Evolutionary conservation across 2,329 filamentous ascomycete genomes (phyloP).

Genomic region (Sporothrix luriei): DNA sequence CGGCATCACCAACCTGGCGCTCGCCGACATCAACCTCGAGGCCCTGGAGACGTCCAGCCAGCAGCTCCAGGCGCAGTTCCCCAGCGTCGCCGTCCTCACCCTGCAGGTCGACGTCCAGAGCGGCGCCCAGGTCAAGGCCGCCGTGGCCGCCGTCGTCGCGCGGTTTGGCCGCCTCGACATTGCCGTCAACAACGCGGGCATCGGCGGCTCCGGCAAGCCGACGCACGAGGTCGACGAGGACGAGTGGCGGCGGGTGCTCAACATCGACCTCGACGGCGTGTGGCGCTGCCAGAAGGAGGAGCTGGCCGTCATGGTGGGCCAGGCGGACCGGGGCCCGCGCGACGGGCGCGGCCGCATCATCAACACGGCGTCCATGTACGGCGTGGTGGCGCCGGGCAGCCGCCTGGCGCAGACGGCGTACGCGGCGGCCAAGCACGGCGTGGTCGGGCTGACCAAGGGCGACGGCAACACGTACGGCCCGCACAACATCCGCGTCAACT

Average conservation of each 20-base stretch:
- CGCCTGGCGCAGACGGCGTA: constrained; percentile 51
- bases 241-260: constrained; percentile 55
- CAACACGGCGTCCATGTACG: constrained; percentile 58
- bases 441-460: constrained; percentile 56
- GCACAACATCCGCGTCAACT: constrained; percentile 60
- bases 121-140: constrained; percentile 48
- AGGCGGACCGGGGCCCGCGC: constrained; percentile 47
- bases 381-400: constrained; percentile 48
- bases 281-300: constrained; percentile 61
- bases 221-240: constrained; percentile 52
- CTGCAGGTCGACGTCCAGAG: constrained; percentile 53
- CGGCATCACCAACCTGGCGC: constrained; percentile 51
- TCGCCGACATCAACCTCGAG: constrained; percentile 50
- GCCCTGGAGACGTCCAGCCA: constrained; percentile 42
- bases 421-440: constrained; percentile 56
- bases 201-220: constrained; percentile 47
- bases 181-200: constrained; percentile 59
- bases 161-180: constrained; percentile 58
- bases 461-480: constrained; percentile 57
- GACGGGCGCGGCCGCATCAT: constrained; percentile 55
- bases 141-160: constrained; percentile 47
- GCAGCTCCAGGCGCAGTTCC: constrained; percentile 45
- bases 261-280: constrained; percentile 59
- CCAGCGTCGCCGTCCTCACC: constrained; percentile 42
- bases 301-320: constrained; percentile 54